Evolutionary conservation across 2,329 filamentous ascomycete genomes (phyloP).

Genomic region (Pseudogymnoascus sp.): DNA sequence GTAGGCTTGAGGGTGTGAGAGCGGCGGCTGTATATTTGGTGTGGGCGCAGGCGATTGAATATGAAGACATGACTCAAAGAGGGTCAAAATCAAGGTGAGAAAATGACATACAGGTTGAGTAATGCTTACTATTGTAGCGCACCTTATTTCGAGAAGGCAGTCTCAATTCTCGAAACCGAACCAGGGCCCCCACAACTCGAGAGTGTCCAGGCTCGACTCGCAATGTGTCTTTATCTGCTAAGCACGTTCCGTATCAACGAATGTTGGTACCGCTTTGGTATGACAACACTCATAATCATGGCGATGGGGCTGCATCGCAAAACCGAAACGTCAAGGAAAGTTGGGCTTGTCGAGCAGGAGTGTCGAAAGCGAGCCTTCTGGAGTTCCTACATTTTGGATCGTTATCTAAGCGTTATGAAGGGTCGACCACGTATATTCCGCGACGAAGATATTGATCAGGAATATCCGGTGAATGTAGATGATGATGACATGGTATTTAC

Average conservation of each 20-base stretch:
- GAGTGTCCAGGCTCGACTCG: conserved; percentile 50
- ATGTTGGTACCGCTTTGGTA: conserved; percentile 56
- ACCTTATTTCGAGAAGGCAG: not conserved
- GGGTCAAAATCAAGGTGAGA: not conserved
- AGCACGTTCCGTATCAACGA: conserved; percentile 54
- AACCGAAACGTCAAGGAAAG: not conserved
- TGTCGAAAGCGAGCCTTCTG: conserved; percentile 55
- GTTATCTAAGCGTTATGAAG: conserved; percentile 57
- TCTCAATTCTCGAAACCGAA: conserved; percentile 40
- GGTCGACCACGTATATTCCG: conserved; percentile 55
- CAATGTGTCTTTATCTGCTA: conserved; percentile 53
- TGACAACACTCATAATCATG: conserved; percentile 46
- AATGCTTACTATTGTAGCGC: not conserved
- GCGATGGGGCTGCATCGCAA: conserved; percentile 41
- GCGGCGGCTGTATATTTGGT: conserved; percentile 10
- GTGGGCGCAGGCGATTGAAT: conserved; percentile 12
- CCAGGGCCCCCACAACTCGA: conserved; percentile 49
- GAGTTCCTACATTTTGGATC: conserved; percentile 57
- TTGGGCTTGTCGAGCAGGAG: conserved; percentile 34
- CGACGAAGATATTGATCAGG: conserved; percentile 59
- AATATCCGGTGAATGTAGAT: conserved; percentile 48
- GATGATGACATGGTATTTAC: conserved; percentile 47
- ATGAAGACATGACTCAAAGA: not conserved
- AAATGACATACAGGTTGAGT: not conserved
- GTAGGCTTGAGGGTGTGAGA: not conserved